phyloP scores from a whole-genome alignment of 164 flowering plant genomes.

The Dillenia turbinata region DNA sequence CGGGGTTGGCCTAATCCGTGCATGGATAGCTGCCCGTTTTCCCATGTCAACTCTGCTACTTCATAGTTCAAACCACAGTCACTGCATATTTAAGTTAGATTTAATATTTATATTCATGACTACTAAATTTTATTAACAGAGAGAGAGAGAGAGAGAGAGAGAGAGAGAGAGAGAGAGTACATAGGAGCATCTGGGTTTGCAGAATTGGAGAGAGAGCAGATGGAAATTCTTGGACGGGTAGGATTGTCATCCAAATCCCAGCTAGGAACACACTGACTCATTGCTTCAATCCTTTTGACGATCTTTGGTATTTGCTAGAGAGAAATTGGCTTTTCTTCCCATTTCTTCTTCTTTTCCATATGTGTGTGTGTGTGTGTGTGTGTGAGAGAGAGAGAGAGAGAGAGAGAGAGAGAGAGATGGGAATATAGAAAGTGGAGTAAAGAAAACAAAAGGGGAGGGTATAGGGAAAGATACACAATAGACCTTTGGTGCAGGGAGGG shows the following conservation, averaged over 20 bases:
- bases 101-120: too few relatives aligned
- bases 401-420: too few relatives aligned
- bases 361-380: too few relatives aligned
- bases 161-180: conserved; percentile 20
- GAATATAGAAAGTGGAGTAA: too few relatives aligned
- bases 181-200: conserved; percentile 25
- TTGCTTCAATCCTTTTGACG: conserved; percentile 3
- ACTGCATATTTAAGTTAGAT: too few relatives aligned
- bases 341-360: too few relatives aligned
- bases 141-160: neutral
- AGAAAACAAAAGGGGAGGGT: too few relatives aligned
- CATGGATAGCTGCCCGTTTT: conserved; percentile 76
- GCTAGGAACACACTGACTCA: conserved; percentile 80
- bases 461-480: too few relatives aligned
- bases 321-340: too few relatives aligned
- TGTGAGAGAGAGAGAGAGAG: too few relatives aligned
- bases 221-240: conserved; percentile 12
- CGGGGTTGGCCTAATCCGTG: conserved; percentile 72
- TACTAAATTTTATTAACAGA: neutral
- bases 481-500: too few relatives aligned
- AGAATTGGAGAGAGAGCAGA: conserved; percentile 23
- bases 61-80: conserved; percentile 39
- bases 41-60: conserved; percentile 89
- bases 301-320: too few relatives aligned
- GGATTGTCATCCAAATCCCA: conserved; percentile 57